Evolutionary conservation across 768 basidiomycete genomes (phyloP), one percentile per base, ranked within the genome.

Genomic region (Leccinum imitatum): DNA sequence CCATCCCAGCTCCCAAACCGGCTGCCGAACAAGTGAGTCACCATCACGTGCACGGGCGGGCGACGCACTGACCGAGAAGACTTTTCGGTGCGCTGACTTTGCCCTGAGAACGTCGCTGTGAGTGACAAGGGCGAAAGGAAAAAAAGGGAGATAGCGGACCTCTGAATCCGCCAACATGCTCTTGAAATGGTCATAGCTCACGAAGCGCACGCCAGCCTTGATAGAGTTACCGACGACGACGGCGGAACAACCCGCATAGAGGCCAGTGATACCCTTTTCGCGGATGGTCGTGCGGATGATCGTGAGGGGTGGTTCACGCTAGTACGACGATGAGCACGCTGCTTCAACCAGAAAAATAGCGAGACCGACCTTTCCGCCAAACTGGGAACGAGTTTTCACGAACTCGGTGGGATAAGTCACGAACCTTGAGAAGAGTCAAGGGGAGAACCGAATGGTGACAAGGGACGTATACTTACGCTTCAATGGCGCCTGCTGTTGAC

Each of bases 181-280:
- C 77, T 98, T 98, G 79, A 95, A 95, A 70, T 89, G 82, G 71
- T 98, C 95, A 75, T 99, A 99, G 65, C 87, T 90, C 58, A 97
- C 84, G 73, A 99, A 99, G 47, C 97, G 82, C 39, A 99, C 95
- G 4, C 95, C 97, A 1, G 97, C 97, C 78, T 99, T 99, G 65
- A 85, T 71, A 0, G 95, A 83, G 72, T 98, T 98, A 13, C 96
- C 97, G 14, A 94, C 79, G 6, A 98, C 84, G 15, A 98, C 82
- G 0, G 97, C 96, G 19, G 83, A 84, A 68, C 91, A 93, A 69
- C 95, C 95, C 1, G 94, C 91, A 66, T 99, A 99, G n/a, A 99
- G 80, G 1, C 96, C 97, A 0, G 73, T 70, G 14, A 97, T 65
- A 9, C 97, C 97, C 62, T 90, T 86, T 1, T 81, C 82, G 60